Evolutionary conservation across 306 rosid genomes (phyloP).

Genomic region (Phaseolus lunatus): DNA sequence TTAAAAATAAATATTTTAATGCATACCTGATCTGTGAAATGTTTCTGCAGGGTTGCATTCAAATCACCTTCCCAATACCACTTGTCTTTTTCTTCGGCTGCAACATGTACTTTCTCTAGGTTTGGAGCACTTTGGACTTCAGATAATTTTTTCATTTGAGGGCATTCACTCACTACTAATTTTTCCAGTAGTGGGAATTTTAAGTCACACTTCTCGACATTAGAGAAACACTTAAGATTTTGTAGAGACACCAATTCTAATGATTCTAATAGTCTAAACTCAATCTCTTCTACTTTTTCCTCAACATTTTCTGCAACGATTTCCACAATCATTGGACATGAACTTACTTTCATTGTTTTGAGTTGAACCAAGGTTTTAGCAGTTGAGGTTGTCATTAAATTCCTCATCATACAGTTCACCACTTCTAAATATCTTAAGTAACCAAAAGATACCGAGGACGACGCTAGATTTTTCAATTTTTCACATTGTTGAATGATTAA

Average conservation of each 20-base stretch:
- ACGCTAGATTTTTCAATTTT: neutral
- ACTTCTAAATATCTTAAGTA: slow-evolving; percentile 36
- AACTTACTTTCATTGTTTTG: neutral
- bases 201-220: neutral
- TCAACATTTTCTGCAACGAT: slow-evolving; percentile 1
- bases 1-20: neutral
- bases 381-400: slow-evolving; percentile 32
- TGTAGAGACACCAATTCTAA: slow-evolving; percentile 16
- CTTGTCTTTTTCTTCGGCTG: neutral
- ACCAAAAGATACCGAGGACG: slow-evolving; percentile 5
- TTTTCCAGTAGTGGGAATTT: slow-evolving; percentile 21
- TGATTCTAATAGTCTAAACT: slow-evolving; percentile 2
- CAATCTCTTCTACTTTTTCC: slow-evolving; percentile 10
- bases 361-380: slow-evolving; percentile 36
- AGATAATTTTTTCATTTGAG: neutral
- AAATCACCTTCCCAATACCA: slow-evolving; percentile 37
- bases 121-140: neutral
- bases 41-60: neutral
- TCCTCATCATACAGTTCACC: neutral
- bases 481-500: neutral
- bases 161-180: neutral
- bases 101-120: slow-evolving; percentile 5
- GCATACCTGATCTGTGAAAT: neutral
- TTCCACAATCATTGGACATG: neutral
- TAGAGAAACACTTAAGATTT: slow-evolving; percentile 24